Base-by-base conservation (phyloP, 1,139 yeast genomes). In the Suhomyces guaymorum region DNA sequence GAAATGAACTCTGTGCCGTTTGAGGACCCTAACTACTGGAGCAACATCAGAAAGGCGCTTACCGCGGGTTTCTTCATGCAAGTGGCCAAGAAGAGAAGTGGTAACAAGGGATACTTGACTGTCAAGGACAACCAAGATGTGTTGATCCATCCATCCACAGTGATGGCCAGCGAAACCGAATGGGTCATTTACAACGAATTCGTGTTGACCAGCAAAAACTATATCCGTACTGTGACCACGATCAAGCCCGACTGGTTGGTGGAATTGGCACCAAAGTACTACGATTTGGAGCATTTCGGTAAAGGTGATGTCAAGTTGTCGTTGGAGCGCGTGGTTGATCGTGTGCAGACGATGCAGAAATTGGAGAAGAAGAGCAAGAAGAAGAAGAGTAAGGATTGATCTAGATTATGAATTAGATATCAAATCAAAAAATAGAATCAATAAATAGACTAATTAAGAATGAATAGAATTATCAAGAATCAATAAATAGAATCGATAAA, bases 21-120 rank as follows among this genome's bases (percentile, higher is more conserved):
- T 48, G 88, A 82, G 26, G 82, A 79, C 59, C 66, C 66, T 39
- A 61, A 58, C 41, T 89, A 83, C 59, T 76, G 77, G 59, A 79
- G 75, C 47, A 84, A 87, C 51, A 82, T 92, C 46, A 76, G 95
- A 42, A 83, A 84, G 59, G 96, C 98, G 0, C 66, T 92, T 38
- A 76, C 88, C 7, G 79, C 89, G n/a, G 99, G 98, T 2, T 90
- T 89, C 60, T 92, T 92, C 70, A 90, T 92, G 97, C 98, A 92
- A 67, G 96, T 86, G 34, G 98, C 97, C 28, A 90, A 90, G 67
- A 82, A 76, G 58, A 75, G 83, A 39, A 82, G 84, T 27, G 80
- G 82, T 32, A 82, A 78, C 55, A 70, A 70, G 52, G 89, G 83
- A 15, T 92, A 83, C 60, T 74, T 85, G 48, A 92, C 98, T 0